Base-by-base conservation (phyloP, 371 early-diverging fungal species). In the Circinella minor region DNA sequence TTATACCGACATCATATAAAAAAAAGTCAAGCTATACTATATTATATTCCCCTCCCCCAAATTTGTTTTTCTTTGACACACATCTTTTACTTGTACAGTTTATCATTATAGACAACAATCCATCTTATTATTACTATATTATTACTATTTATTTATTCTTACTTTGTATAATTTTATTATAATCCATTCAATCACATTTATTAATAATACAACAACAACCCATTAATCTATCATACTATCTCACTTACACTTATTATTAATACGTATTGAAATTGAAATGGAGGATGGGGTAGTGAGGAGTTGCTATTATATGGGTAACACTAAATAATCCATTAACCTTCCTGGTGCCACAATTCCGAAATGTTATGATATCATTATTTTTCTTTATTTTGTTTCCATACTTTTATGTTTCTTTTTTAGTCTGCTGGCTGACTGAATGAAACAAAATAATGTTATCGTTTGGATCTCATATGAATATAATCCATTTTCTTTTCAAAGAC, bases 261-360 rank as follows among this genome's bases (percentile, higher is more conserved):
- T 47, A n/a, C n/a, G n/a, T n/a, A 9, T 47, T 47, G 55, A 55
- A 15, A 55, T 55, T n/a, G 55, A 27, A 27, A 27, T 27, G 27
- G 27, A 27, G 27, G 27, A 1, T 27, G 27, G 27, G 27, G 2
- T 27, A 54, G 43, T 9, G 15, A 54, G 54, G n/a, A 54, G n/a
- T 54, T 54, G 15, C 15, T 18, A 6, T 8, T 54, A 34, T 34
- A 57, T 34, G 51, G 51, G 51, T 51, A n/a, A 51, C 51, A 51
- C 51, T 4, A 17, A 51, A n/a, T 51, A 14, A n/a, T 14, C 17
- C 51, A 15, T 17, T 8, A 13, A 43, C 54, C 15, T 18, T 27
- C 27, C 20, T 54, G 57, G 57, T 57, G 57, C 10, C 20, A 57
- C 57, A 57, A 57, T 57, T 57, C 57, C 57, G 57, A 57, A 18